Conservation (phyloP, 306 rosid species). For the Vigna angularis region DNA sequence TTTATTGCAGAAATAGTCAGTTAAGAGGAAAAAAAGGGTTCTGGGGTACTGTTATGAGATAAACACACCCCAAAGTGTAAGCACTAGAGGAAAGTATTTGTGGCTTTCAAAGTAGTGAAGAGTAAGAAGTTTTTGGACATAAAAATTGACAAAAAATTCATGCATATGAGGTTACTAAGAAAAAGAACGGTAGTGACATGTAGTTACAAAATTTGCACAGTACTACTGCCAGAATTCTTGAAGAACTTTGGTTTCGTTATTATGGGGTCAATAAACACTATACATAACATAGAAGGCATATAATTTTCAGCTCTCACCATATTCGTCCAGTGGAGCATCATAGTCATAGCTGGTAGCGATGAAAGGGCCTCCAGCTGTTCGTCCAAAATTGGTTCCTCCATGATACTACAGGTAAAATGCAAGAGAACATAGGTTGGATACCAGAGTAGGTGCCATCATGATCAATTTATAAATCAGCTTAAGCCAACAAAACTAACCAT, state of each 20-base stretch:
- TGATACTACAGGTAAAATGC: conserved; percentile 60
- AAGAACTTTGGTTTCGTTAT: not conserved
- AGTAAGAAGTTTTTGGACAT: not conserved
- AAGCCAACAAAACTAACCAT: conserved; percentile 70
- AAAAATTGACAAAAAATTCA: not conserved
- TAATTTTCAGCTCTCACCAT: conserved; percentile 63
- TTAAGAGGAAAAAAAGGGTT: not conserved
- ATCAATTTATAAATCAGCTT: not conserved
- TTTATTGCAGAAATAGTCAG: conserved; percentile 38
- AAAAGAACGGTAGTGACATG: not conserved
- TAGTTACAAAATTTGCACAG: not conserved
- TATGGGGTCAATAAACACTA: not conserved
- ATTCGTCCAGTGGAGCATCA: conserved; percentile 93
- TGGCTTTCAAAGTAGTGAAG: not conserved
- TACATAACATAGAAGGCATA: not conserved
- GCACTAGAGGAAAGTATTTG: conserved; percentile 10
- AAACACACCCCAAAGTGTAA: conserved; percentile 14
- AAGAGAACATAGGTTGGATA: not conserved
- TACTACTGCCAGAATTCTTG: not conserved
- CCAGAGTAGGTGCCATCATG: conserved; percentile 6
- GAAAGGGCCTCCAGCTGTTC: conserved; percentile 97
- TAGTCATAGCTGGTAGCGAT: conserved; percentile 88
- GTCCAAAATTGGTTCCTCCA: conserved; percentile 92
- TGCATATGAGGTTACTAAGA: not conserved
- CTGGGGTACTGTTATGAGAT: not conserved